These are phyloP conservation scores for Pilaira anomala DNA, from an alignment of 192 early-diverging fungal species.

Conservation along the genomic window DNA sequence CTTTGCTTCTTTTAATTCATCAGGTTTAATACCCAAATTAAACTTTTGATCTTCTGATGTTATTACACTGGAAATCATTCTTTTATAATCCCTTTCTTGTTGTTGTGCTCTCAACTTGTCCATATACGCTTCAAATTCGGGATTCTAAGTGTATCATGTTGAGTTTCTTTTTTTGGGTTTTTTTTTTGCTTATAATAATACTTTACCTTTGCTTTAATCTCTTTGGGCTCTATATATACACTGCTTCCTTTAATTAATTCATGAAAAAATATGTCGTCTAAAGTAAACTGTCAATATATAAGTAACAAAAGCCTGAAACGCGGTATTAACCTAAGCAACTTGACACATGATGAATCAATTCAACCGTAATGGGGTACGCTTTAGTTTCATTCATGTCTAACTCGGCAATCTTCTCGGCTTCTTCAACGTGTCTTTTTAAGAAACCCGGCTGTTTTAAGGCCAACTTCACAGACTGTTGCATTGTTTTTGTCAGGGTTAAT, in stretches of 20 bases:
- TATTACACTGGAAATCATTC: conserved; percentile 20
- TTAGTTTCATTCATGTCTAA: neutral
- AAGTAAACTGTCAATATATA: neutral
- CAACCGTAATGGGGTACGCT: neutral
- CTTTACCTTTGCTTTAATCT: conserved; percentile 10
- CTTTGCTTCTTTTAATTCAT: conserved; percentile 23
- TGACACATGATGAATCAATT: neutral
- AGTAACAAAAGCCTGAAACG: neutral
- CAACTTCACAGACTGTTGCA: neutral
- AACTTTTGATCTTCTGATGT: conserved; percentile 18
- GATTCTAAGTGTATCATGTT: conserved; percentile 12
- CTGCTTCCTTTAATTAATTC: conserved; percentile 14
- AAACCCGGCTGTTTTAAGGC: neutral
- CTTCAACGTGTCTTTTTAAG: conserved; percentile 2
- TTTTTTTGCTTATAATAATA: neutral
- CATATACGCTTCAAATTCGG: conserved; percentile 28
- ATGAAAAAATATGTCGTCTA: conserved; percentile 18
- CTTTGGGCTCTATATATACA: conserved; percentile 19
- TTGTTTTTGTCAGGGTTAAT: conserved; percentile 5
- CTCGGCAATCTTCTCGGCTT: conserved; percentile 2
- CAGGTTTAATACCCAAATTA: neutral
- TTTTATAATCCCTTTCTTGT: conserved; percentile 11
- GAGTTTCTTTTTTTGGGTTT: neutral
- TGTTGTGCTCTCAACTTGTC: conserved; percentile 17
- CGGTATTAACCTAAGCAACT: neutral